These are phyloP conservation scores for Yamadazyma olivae DNA, from an alignment of 805 yeast species.

Conservation along the genomic window DNA sequence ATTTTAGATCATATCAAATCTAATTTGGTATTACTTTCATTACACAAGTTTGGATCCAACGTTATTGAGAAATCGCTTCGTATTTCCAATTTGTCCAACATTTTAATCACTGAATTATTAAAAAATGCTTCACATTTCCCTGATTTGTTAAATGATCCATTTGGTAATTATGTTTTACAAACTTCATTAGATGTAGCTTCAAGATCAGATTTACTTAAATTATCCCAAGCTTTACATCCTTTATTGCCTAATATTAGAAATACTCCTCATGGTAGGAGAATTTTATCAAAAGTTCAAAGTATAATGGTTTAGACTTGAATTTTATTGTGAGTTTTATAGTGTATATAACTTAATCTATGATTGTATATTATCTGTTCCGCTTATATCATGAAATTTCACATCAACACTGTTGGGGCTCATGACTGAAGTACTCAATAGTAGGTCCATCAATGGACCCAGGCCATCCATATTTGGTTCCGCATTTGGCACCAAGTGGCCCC, in stretches of 20 bases:
- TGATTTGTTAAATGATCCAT: conserved; percentile 52
- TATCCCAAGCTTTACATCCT: conserved; percentile 65
- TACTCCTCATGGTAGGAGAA: conserved; percentile 96
- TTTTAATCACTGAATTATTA: conserved; percentile 44
- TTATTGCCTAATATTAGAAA: conserved; percentile 74
- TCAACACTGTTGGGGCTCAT: no score
- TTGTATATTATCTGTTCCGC: no score
- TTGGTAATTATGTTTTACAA: conserved; percentile 58
- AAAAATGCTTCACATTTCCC: conserved; percentile 31
- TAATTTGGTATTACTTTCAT: conserved; percentile 45
- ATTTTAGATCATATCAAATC: conserved; percentile 34
- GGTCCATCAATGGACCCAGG: no score
- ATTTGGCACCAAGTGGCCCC: no score
- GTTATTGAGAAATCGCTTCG: conserved; percentile 57
- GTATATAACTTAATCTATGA: no score
- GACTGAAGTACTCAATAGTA: no score
- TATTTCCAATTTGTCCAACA: conserved; percentile 42
- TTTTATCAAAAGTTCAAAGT: conserved; percentile 59
- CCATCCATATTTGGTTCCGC: no score
- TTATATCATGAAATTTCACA: no score
- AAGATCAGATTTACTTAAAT: conserved; percentile 47
- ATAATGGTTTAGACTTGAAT: conserved; percentile 6
- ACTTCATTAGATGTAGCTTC: conserved; percentile 57
- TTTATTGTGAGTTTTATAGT: background rate
- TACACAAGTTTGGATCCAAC: conserved; percentile 60